Base-by-base conservation (phyloP, 306 rosid species). In the Dryas octopetala region DNA sequence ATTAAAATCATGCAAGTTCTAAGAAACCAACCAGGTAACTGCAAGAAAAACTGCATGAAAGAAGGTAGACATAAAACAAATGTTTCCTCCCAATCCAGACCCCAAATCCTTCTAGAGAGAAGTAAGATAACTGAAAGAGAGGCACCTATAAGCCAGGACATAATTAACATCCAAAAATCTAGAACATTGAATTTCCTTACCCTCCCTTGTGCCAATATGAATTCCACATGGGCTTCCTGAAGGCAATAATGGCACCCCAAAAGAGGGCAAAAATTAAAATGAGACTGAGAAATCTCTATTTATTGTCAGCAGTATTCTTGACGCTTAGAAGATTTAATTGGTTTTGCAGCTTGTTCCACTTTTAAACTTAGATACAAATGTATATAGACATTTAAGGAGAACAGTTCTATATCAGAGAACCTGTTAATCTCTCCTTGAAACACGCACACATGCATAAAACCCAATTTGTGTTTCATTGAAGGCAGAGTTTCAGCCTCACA, bases 1-100 rank as follows among this genome's bases (percentile, higher is more conserved):
- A 66, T 71, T 23, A 76, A 76, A 83, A 64, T 46, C 9, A 61
- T 15, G 53, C 49, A 75, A 70, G 11, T 13, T 67, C 43, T 16
- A 66, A 74, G 32, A 70, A 53, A 70, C 47, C 23, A 66, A 81
- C 47, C 26, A 53, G 59, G 65, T 10, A 46, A 78, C 51, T 65
- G 71, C 79, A 66, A 28, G 26, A 47, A 49, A 54, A 62, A 50
- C 32, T 32, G 12, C 50, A 72, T 17, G 40, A 70, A 68, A 46
- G 49, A 26, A 26, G 69, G 46, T 38, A 32, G 43, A 62, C 58
- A 48, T 16, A 40, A 72, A 57, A 26, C 17, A 68, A 16, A 67
- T 40, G 14, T 51, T 43, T 68, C 65, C 54, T 12, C 7, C 57
- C 48, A 66, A 13, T 14, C 51, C 28, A 8, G 32, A 60, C 82